Base-by-base conservation (phyloP, 2,329 filamentous ascomycete species). In the Pseudogymnoascus sp. region DNA sequence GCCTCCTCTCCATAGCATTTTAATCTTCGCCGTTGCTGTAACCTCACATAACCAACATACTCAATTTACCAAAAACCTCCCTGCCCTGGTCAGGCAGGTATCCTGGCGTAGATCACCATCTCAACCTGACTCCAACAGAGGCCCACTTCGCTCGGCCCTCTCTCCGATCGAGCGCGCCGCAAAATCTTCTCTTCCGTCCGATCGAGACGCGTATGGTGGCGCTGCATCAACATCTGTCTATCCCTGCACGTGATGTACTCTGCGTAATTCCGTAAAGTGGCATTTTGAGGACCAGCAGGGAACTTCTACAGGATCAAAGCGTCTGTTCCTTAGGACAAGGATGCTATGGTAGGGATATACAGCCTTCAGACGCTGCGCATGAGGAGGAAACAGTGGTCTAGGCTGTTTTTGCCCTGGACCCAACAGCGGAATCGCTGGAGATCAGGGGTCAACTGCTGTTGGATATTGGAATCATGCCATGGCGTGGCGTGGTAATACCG, bases 401-500 rank as follows among this genome's bases (percentile, higher is more conserved):
- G 43, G 43, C 43, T 50, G 14, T 30, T 16, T 22, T 50, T 50
- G 25, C 43, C 43, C 43, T 50, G 5, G 25, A 50, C 30, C 22
- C 14, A 50, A 50, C 43, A 30, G 43, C 9, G 8, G 14, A 14
- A 50, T 16, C 11, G 43, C 16, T 30, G 43, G 16, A 50, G 25
- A 18, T 30, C 43, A 50, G 43, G 41, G 43, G 43, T n/a, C 43
- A 16, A 30, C 6, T 2, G n/a, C 2, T 47, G 43, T 50, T 50
- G 43, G 43, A 50, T 50, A 50, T 50, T 30, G 43, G 43, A 25
- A 50, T 50, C 22, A 50, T 50, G 43, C 43, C 43, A 50, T 50
- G 43, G 25, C 43, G 22, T 50, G 25, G 43, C 30, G 43, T 50
- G 43, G 25, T 50, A 50, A 50, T 50, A 50, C 43, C 43, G 43